Conservation (phyloP, 164 flowering plant species). For the Piper longum region DNA sequence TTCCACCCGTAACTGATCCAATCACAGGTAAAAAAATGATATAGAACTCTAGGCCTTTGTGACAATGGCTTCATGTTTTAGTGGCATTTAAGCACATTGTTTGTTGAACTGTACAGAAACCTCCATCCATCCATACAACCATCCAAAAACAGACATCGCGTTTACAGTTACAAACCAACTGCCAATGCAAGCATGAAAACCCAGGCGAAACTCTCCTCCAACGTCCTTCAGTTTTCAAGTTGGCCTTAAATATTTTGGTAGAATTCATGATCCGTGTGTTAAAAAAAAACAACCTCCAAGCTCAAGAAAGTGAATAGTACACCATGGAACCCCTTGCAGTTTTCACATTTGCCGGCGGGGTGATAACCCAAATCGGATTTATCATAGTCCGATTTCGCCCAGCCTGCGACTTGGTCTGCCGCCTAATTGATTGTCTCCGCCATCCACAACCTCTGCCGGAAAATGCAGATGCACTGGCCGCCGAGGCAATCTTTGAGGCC, state of each 20-base stretch:
- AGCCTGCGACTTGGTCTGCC: slow-evolving; percentile 6
- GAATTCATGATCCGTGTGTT: not conserved
- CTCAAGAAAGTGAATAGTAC: not conserved
- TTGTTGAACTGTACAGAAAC: not conserved
- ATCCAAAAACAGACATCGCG: not conserved
- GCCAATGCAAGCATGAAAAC: not conserved
- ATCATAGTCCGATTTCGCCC: slow-evolving; percentile 14
- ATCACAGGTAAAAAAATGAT: no score
- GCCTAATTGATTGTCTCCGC: slow-evolving; percentile 16
- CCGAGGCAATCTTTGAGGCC: slow-evolving; percentile 13
- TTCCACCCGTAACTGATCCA: no score
- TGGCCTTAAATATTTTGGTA: not conserved
- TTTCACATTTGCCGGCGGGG: slow-evolving; percentile 16
- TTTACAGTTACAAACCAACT: not conserved
- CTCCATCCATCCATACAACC: not conserved
- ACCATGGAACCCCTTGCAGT: slow-evolving; percentile 22
- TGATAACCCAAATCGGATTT: slow-evolving; percentile 12
- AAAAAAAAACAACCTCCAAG: not conserved
- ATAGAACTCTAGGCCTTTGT: no score
- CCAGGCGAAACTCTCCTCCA: not conserved
- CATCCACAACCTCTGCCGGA: slow-evolving; percentile 26
- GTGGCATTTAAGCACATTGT: not conserved
- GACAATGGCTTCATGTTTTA: no score
- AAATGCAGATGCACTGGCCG: not conserved
- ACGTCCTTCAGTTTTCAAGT: not conserved